These are phyloP conservation scores for Agaricus bisporus DNA, from an alignment of 768 basidiomycete genomes.

Conservation along the genomic window DNA sequence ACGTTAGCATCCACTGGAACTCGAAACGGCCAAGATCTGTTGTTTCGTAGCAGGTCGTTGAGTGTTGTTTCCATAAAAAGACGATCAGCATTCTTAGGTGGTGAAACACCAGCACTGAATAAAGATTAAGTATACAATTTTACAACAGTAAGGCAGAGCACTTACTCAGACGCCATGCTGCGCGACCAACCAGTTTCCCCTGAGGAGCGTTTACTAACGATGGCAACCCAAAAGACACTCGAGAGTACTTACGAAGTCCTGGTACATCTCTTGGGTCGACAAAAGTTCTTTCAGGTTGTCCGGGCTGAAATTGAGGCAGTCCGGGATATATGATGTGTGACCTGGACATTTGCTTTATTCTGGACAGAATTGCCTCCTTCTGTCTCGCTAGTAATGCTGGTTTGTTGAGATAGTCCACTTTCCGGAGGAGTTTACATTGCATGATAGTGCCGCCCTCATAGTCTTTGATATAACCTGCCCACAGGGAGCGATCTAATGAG, in stretches of 20 bases:
- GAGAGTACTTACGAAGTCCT: conserved; percentile 60
- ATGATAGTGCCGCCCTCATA: conserved; percentile 99
- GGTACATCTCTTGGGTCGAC: conserved; percentile 80
- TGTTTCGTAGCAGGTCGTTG: conserved; percentile 70
- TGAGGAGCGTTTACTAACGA: conserved; percentile 21
- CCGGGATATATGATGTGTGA: conserved; percentile 86
- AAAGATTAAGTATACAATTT: background rate
- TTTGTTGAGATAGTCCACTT: conserved; percentile 85
- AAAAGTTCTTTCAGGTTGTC: conserved; percentile 39
- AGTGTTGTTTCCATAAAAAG: conserved; percentile 72
- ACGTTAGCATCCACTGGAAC: conserved; percentile 74
- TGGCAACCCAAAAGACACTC: background rate
- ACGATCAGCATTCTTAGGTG: conserved; percentile 46
- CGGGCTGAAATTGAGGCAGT: conserved; percentile 65
- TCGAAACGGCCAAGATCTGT: conserved; percentile 84
- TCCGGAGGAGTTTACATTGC: conserved; percentile 94
- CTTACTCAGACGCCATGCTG: conserved; percentile 70
- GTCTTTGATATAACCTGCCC: conserved; percentile 99
- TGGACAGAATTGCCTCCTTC: conserved; percentile 83
- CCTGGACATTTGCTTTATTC: conserved; percentile 80
- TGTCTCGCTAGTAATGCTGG: conserved; percentile 70
- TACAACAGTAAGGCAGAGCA: conserved; percentile 3
- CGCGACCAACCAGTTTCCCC: conserved; percentile 93
- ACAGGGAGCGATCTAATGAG: conserved; percentile 79
- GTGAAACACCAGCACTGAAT: conserved; percentile 27